Conservation (phyloP, 345 rosid genomes). For the Euphorbia pulcherrima region DNA sequence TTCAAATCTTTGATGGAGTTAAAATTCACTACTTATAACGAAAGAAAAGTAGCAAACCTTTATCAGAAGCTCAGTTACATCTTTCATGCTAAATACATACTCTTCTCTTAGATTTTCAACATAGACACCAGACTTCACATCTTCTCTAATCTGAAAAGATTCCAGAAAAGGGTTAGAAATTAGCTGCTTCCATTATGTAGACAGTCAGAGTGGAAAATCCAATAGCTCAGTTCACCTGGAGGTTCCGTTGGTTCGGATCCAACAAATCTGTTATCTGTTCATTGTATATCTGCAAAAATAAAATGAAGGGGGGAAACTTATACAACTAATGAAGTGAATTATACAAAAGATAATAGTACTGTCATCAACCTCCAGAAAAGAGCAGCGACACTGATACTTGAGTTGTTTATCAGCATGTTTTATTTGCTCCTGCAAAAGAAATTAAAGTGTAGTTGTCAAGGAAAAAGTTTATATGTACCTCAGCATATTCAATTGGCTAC, state of each 20-base stretch:
- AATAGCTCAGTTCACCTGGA: slow-evolving; percentile 52
- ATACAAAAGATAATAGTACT: slow-evolving; percentile 8
- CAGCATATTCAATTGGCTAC: slow-evolving; percentile 83
- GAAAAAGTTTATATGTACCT: background rate
- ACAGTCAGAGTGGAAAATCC: slow-evolving; percentile 12
- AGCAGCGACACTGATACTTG: slow-evolving; percentile 90
- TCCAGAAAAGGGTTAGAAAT: slow-evolving; percentile 14
- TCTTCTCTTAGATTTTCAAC: slow-evolving; percentile 86
- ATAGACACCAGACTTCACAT: slow-evolving; percentile 86
- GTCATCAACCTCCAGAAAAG: slow-evolving; percentile 79
- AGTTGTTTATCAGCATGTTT: slow-evolving; percentile 82
- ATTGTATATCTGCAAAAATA: slow-evolving; percentile 75
- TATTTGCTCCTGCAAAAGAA: slow-evolving; percentile 66
- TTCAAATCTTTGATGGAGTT: background rate
- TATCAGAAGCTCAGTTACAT: slow-evolving; percentile 66
- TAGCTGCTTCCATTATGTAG: background rate
- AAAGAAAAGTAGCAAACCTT: slow-evolving; percentile 48
- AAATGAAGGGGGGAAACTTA: slow-evolving; percentile 12
- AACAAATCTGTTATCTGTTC: slow-evolving; percentile 96
- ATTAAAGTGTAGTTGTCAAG: background rate
- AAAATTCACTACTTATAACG: slow-evolving; percentile 14
- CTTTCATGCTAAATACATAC: slow-evolving; percentile 71
- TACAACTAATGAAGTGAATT: background rate
- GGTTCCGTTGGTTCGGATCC: slow-evolving; percentile 81
- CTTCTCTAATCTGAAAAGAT: slow-evolving; percentile 84